These are phyloP conservation scores for Aspergillus bridgeri DNA, from an alignment of 495 filamentous ascomycete genomes.

Conservation along the genomic window DNA sequence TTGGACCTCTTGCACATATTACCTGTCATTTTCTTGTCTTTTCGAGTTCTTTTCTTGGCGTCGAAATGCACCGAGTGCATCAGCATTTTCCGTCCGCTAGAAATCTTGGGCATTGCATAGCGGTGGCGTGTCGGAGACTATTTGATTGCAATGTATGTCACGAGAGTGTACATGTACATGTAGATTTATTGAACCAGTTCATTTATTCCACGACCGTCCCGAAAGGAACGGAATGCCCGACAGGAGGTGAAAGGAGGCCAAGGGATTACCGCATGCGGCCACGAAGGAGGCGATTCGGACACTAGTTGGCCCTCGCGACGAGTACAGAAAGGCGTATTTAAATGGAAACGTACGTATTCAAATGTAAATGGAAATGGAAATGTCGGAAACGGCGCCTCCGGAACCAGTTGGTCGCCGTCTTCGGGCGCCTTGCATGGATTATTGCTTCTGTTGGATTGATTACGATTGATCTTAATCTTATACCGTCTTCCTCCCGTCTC, in stretches of 20 bases:
- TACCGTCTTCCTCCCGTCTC: neutral
- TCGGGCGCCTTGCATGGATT: neutral
- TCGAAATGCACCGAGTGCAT: neutral
- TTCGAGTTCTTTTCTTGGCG: neutral
- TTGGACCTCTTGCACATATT: neutral
- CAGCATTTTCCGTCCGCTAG: constrained; percentile 1
- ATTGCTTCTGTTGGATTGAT: too few species aligned
- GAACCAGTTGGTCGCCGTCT: neutral
- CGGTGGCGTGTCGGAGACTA: constrained; percentile 5
- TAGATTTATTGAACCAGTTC: too few species aligned
- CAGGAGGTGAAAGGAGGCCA: neutral
- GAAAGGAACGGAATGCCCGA: neutral
- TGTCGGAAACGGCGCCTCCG: constrained; percentile 1
- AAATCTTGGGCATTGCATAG: constrained; percentile 10
- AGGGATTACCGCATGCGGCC: constrained; percentile 2
- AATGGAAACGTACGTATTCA: too few species aligned
- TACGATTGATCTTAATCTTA: neutral
- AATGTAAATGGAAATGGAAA: too few species aligned
- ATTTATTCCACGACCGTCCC: too few species aligned
- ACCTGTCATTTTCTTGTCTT: constrained; percentile 2
- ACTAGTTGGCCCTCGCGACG: too few species aligned
- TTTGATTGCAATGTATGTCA: neutral
- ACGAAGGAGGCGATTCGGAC: neutral
- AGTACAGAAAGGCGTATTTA: too few species aligned
- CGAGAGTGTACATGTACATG: neutral